Evolutionary conservation across 495 filamentous ascomycete species (phyloP).

Genomic region (Xylaria venustula): DNA sequence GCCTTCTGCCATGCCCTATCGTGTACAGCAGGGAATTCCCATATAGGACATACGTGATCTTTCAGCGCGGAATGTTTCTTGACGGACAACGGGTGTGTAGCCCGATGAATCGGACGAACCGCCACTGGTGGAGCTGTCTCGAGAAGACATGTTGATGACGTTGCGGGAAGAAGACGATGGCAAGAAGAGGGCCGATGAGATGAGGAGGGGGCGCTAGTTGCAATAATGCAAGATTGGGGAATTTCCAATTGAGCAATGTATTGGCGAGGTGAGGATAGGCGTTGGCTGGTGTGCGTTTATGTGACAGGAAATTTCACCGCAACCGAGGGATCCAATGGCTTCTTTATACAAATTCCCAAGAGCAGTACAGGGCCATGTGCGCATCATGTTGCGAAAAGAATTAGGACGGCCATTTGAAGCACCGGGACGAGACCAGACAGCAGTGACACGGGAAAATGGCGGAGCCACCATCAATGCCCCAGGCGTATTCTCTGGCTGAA

Average conservation of each 20-base stretch:
- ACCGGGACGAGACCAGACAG: not conserved
- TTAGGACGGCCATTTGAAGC: not conserved
- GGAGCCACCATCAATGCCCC: conserved; percentile 6
- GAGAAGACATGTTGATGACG: conserved; percentile 5
- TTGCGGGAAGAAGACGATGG: not conserved
- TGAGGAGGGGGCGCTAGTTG: not conserved
- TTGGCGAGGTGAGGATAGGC: not conserved
- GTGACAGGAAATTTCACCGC: not conserved
- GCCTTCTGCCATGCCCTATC: not conserved
- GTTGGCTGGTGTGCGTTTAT: not conserved
- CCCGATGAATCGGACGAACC: not conserved
- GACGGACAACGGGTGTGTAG: not conserved
- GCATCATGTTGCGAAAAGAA: not conserved
- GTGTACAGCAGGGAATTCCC: not conserved
- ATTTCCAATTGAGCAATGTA: not conserved
- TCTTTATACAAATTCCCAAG: not conserved
- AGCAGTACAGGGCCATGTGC: not conserved
- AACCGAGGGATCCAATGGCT: not conserved
- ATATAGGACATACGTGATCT: not conserved
- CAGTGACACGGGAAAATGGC: not conserved
- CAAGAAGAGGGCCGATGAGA: not conserved
- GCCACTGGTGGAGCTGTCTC: not conserved
- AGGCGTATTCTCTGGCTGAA: conserved; percentile 5
- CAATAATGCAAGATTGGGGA: not conserved
- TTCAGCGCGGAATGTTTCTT: not conserved